phyloP scores from a whole-genome alignment of 139 green algal species.

The Trebouxia sp. region DNA sequence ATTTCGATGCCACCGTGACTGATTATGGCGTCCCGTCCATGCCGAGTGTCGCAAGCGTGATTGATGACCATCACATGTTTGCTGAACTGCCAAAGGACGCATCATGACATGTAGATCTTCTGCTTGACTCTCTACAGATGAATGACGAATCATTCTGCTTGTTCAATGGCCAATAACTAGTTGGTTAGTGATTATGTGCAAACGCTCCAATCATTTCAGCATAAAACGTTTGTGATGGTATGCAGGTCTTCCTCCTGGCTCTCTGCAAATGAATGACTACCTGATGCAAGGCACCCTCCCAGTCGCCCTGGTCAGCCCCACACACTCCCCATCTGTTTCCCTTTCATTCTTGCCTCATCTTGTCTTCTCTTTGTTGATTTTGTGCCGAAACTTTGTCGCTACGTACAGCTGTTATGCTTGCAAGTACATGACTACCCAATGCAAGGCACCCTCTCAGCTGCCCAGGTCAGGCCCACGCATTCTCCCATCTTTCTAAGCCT shows the following conservation, averaged over 20 bases:
- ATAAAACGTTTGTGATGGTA: no score
- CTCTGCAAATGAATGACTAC: conserved; percentile 50
- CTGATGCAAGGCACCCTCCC: conserved; percentile 16
- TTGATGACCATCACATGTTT: no score
- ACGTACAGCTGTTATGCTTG: not conserved
- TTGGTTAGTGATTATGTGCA: no score
- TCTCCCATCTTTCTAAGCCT: not conserved
- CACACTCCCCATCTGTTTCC: not conserved
- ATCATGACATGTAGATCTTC: no score
- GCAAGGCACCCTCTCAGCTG: not conserved
- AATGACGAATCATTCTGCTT: no score
- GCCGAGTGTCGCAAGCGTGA: no score
- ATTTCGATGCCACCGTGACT: no score
- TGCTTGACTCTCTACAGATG: no score
- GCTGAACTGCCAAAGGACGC: no score
- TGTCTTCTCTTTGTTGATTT: not conserved
- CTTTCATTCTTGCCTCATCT: not conserved
- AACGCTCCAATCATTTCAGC: no score
- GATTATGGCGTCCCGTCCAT: no score
- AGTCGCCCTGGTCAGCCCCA: conserved; percentile 19
- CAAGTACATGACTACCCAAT: conserved; percentile 48
- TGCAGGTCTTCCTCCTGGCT: conserved; percentile 52
- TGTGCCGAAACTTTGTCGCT: not conserved
- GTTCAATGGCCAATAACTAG: no score
- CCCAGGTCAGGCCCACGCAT: conserved; percentile 1